phyloP scores from a whole-genome alignment of 1,284 basidiomycete genomes.

The Fomitopsis schrenkii region DNA sequence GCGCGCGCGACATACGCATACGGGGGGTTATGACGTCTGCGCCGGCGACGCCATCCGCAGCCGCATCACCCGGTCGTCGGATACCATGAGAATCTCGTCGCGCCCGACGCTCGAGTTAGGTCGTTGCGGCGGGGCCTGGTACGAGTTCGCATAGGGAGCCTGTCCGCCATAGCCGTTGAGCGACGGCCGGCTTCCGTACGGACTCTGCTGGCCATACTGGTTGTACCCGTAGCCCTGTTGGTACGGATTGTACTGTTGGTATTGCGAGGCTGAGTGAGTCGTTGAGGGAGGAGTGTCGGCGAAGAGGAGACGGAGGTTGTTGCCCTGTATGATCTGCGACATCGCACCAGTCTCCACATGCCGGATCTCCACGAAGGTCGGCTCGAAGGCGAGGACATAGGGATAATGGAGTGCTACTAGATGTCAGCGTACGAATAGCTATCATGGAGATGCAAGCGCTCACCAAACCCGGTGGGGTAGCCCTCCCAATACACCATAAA shows the following conservation, averaged over 20 bases:
- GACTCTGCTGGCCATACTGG: slow-evolving; percentile 29
- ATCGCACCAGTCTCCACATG: slow-evolving; percentile 92
- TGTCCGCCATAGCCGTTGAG: slow-evolving; percentile 40
- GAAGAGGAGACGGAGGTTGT: slow-evolving; percentile 86
- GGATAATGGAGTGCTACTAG: slow-evolving; percentile 88
- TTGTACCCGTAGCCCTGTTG: slow-evolving; percentile 30
- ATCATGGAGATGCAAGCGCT: slow-evolving; percentile 22
- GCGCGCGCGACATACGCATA: not conserved
- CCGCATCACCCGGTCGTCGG: slow-evolving; percentile 74
- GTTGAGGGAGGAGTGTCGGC: slow-evolving; percentile 92
- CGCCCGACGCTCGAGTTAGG: slow-evolving; percentile 41
- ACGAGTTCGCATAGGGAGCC: slow-evolving; percentile 36
- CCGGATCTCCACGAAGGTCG: slow-evolving; percentile 94
- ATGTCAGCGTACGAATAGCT: not conserved
- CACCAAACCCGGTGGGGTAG: slow-evolving; percentile 89
- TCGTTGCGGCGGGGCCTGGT: slow-evolving; percentile 40
- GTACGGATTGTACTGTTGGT: slow-evolving; percentile 30
- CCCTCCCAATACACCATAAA: slow-evolving; percentile 99
- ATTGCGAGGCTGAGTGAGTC: slow-evolving; percentile 38
- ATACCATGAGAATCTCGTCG: slow-evolving; percentile 78
- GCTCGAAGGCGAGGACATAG: slow-evolving; percentile 96
- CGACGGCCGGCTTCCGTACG: slow-evolving; percentile 26
- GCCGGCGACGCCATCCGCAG: slow-evolving; percentile 41
- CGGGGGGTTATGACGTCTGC: slow-evolving; percentile 1
- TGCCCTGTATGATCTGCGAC: slow-evolving; percentile 94